phyloP scores from a whole-genome alignment of 2,329 filamentous ascomycete genomes.

The Sordariomycetes sp. region DNA sequence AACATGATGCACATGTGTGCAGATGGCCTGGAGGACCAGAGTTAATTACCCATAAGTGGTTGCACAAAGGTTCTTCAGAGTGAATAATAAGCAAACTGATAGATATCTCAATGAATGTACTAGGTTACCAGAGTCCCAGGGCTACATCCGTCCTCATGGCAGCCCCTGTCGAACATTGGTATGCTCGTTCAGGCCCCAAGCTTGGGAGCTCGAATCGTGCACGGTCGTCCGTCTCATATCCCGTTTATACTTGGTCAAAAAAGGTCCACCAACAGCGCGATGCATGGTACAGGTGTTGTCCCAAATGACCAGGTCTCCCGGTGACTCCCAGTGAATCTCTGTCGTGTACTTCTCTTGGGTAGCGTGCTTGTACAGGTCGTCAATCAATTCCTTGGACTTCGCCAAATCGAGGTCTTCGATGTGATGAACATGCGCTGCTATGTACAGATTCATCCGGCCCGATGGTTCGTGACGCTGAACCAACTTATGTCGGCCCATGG shows the following conservation, averaged over 20 bases:
- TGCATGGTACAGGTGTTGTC: slow-evolving; percentile 51
- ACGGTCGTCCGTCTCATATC: slow-evolving; percentile 50
- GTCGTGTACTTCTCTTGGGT: slow-evolving; percentile 36
- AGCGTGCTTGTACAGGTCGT: slow-evolving; percentile 34
- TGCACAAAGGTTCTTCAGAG: too few species aligned
- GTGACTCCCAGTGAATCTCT: slow-evolving; percentile 35
- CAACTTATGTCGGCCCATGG: slow-evolving; percentile 35
- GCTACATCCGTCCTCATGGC: neutral
- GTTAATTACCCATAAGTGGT: too few species aligned
- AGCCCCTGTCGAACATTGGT: slow-evolving; percentile 2
- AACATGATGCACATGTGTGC: too few species aligned
- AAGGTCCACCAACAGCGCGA: slow-evolving; percentile 36
- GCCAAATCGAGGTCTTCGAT: slow-evolving; percentile 30
- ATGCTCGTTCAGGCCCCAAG: slow-evolving; percentile 25
- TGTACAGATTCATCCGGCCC: slow-evolving; percentile 42
- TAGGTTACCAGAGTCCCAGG: too few species aligned
- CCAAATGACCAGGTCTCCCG: slow-evolving; percentile 46
- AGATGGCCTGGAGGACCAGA: too few species aligned
- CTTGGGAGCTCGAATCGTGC: slow-evolving; percentile 30
- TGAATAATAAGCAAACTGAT: too few species aligned
- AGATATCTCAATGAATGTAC: too few species aligned
- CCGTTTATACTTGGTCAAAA: slow-evolving; percentile 35
- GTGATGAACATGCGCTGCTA: slow-evolving; percentile 43
- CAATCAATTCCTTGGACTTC: slow-evolving; percentile 24
- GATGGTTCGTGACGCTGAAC: slow-evolving; percentile 41